These are phyloP conservation scores for Byssochlamys sp. DNA, from an alignment of 2,329 filamentous ascomycete genomes.

Conservation along the genomic window DNA sequence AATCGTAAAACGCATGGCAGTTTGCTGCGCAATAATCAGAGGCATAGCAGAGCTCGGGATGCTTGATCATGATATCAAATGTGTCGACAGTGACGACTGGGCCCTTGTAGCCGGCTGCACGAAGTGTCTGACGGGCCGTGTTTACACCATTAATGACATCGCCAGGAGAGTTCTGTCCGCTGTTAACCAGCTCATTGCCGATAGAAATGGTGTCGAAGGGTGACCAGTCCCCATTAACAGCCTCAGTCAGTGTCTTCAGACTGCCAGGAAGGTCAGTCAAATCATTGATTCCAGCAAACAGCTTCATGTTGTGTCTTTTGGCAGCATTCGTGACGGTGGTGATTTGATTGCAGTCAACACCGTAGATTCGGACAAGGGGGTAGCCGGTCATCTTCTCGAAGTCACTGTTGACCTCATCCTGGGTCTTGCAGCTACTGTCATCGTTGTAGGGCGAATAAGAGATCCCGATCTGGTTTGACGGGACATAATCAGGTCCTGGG, in stretches of 20 bases:
- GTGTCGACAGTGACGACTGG: conserved; percentile 74
- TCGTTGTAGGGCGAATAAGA: conserved; percentile 50
- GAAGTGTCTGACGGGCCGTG: conserved; percentile 49
- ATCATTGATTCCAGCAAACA: conserved; percentile 68
- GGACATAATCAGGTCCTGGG: background rate
- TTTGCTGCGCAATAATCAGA: conserved; percentile 77
- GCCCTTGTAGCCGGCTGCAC: conserved; percentile 56
- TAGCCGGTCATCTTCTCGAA: conserved; percentile 52
- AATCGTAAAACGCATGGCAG: conserved; percentile 75
- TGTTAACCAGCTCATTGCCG: conserved; percentile 73
- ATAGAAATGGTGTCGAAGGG: conserved; percentile 62
- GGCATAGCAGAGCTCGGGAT: conserved; percentile 60
- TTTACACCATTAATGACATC: conserved; percentile 50
- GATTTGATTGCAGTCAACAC: conserved; percentile 68
- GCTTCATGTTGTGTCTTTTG: conserved; percentile 53
- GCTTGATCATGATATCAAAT: conserved; percentile 54
- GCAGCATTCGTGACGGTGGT: conserved; percentile 53
- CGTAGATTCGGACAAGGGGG: conserved; percentile 64
- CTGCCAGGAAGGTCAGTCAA: conserved; percentile 48
- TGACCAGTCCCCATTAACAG: conserved; percentile 56
- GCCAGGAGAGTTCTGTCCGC: conserved; percentile 43
- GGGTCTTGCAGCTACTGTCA: conserved; percentile 57
- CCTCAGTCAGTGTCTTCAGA: conserved; percentile 51
- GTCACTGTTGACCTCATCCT: conserved; percentile 54
- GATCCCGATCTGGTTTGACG: conserved; percentile 35